phyloP scores from a whole-genome alignment of 768 basidiomycete genomes.

The Melanogaster broomeanus region DNA sequence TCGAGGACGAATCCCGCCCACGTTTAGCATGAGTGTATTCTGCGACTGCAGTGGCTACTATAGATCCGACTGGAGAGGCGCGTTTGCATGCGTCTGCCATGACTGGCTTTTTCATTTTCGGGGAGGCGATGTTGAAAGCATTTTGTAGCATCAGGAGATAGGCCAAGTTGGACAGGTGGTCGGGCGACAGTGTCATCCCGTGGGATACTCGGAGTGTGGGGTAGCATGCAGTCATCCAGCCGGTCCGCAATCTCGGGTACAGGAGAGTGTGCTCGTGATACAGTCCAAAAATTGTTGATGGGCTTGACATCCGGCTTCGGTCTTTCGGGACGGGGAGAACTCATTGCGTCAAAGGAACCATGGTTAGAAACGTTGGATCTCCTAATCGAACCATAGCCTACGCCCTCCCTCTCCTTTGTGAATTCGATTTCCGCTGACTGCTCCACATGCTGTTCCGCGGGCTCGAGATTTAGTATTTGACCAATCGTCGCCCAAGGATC shows the following conservation, averaged over 20 bases:
- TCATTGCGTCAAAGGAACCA: background rate
- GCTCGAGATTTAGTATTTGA: constrained; percentile 22
- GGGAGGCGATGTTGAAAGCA: background rate
- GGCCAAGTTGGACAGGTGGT: background rate
- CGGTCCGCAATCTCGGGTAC: background rate
- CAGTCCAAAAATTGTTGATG: background rate
- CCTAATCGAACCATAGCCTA: constrained; percentile 18
- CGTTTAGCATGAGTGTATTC: background rate
- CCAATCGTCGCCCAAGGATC: constrained; percentile 34
- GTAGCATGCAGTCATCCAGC: background rate
- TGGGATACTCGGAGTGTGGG: background rate
- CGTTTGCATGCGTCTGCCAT: background rate
- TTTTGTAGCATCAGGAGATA: background rate
- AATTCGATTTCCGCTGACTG: constrained; percentile 10
- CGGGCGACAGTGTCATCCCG: background rate
- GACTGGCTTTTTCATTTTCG: background rate
- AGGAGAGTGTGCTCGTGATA: background rate
- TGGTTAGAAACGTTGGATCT: background rate
- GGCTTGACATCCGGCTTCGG: background rate
- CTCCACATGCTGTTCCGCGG: background rate
- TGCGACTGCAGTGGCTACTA: background rate
- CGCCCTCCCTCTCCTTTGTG: constrained; percentile 27
- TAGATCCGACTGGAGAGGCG: background rate
- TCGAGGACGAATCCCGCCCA: background rate
- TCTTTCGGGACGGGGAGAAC: background rate